Conservation (phyloP, 2,329 filamentous ascomycete genomes). For the Cordyceps cicadae region DNA sequence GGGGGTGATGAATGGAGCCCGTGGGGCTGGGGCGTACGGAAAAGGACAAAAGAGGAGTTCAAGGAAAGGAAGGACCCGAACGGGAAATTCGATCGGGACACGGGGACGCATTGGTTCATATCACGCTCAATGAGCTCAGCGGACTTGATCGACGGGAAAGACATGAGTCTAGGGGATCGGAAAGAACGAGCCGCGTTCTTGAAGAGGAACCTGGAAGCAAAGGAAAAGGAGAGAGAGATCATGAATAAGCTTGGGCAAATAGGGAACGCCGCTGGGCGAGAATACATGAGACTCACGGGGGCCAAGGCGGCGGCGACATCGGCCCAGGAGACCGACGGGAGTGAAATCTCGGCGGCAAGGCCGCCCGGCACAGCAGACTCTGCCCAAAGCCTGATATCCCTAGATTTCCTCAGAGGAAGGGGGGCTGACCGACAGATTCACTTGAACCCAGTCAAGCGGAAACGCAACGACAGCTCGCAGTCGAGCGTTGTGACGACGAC, state of each 20-base stretch:
- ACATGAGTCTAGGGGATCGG: constrained; percentile 47
- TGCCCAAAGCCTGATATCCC: constrained; percentile 31
- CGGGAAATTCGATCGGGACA: constrained; percentile 48
- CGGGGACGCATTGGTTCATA: constrained; percentile 50
- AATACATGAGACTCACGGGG: constrained; percentile 54
- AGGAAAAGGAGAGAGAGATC: constrained; percentile 66
- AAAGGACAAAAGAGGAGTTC: too few relatives aligned
- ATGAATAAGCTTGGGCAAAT: constrained; percentile 57
- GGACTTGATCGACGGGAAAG: constrained; percentile 57
- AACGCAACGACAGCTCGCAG: constrained; percentile 44
- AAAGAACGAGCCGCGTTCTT: constrained; percentile 58
- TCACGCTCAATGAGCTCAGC: constrained; percentile 45
- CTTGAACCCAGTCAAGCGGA: constrained; percentile 54
- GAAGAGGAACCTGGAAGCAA: constrained; percentile 54
- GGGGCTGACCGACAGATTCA: constrained; percentile 37
- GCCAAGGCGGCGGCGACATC: constrained; percentile 11
- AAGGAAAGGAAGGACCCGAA: constrained; percentile 17
- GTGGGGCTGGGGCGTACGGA: not conserved
- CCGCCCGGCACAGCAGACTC: constrained; percentile 20
- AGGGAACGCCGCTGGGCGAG: constrained; percentile 57
- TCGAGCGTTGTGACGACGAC: constrained; percentile 21
- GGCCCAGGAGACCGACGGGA: not conserved
- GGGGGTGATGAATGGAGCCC: constrained; percentile 17
- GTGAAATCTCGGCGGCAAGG: constrained; percentile 11
- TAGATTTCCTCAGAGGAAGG: constrained; percentile 21